Evolutionary conservation across 192 early-diverging fungal genomes (phyloP), one percentile per base, ranked within the genome.

Genomic region (Entomortierella parvispora): DNA sequence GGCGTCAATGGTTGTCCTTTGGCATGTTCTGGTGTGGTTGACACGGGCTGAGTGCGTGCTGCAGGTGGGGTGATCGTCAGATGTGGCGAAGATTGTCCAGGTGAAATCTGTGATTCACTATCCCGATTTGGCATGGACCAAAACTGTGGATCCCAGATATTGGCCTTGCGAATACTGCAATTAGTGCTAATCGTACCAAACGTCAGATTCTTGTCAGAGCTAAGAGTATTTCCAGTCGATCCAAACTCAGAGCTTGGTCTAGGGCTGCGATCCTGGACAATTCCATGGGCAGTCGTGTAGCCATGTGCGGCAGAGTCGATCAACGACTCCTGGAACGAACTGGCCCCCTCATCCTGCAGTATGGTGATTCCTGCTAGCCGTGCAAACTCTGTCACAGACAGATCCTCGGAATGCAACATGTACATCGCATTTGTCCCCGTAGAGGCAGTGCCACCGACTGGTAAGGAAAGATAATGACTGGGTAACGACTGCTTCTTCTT

Each of bases 351-450:
- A 2, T 77, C 72, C 3, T 58, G 65, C 15, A 77, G 20, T 15
- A 77, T 77, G 2, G 72, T 77, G 32, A 77, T 77, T 10, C 72
- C 72, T 51, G 72, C 72, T 1, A 77, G 54, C 25, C 68, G 67
- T 1, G 72, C 72, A 63, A 77, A 77, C 60, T 77, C 72, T 20
- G 65, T 51, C 1, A 68, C 58, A 12, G 72, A 77, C 25, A 77
- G 42, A 31, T 77, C 72, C 25, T 68, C 72, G 7, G 72, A 77
- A 28, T 68, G 65, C 46, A 77, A 23, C 52, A 43, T 49, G n/a
- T 66, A 66, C 50, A 62, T 48, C 11, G 63, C 71, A 31, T 28
- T 62, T 14, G 58, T 52, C 7, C 47, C 52, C 15, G 63, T 20
- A 1, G 43, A 34, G 3, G 71, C 49, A 7, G 31, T n/a, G 1